Conservation (phyloP, 2,329 filamentous ascomycete genomes). For the Penicillium concentricum region DNA sequence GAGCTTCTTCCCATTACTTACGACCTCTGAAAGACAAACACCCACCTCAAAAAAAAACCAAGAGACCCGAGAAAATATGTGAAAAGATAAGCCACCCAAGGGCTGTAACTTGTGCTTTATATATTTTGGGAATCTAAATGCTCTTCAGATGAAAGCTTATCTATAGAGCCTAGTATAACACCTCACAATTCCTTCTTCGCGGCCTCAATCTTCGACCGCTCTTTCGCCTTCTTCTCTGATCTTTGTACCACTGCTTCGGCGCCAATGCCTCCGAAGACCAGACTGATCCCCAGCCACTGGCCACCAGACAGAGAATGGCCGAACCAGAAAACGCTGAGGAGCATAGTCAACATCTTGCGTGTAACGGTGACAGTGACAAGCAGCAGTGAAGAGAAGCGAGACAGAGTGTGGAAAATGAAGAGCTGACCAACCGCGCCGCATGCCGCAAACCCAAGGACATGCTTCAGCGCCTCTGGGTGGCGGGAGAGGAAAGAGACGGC, state of each 20-base stretch:
- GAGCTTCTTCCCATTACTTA: conserved; percentile 1
- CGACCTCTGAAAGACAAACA: not conserved
- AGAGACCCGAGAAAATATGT: not conserved
- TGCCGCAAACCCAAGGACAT: conserved; percentile 84
- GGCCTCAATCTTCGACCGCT: conserved; percentile 55
- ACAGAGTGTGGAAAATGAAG: conserved; percentile 95
- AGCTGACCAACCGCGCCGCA: conserved; percentile 93
- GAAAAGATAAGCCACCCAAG: not conserved
- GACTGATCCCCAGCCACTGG: conserved; percentile 87
- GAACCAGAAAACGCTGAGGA: conserved; percentile 90
- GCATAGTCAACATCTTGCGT: conserved; percentile 99
- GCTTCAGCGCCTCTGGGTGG: conserved; percentile 78
- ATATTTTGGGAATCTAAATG: conserved; percentile 4
- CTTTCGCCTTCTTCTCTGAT: conserved; percentile 80
- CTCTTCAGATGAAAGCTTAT: not conserved
- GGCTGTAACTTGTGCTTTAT: not conserved
- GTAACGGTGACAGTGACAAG: conserved; percentile 97
- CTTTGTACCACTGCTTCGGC: conserved; percentile 81
- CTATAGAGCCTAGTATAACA: not conserved
- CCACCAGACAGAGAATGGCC: conserved; percentile 82
- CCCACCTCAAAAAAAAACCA: not conserved
- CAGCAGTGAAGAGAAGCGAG: conserved; percentile 85
- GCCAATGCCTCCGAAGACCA: conserved; percentile 95
- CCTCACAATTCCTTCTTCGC: conserved; percentile 30
- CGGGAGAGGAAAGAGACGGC: conserved; percentile 77